Conservation (phyloP, 352 stramenopile species). For the Pythium rishiriense region DNA sequence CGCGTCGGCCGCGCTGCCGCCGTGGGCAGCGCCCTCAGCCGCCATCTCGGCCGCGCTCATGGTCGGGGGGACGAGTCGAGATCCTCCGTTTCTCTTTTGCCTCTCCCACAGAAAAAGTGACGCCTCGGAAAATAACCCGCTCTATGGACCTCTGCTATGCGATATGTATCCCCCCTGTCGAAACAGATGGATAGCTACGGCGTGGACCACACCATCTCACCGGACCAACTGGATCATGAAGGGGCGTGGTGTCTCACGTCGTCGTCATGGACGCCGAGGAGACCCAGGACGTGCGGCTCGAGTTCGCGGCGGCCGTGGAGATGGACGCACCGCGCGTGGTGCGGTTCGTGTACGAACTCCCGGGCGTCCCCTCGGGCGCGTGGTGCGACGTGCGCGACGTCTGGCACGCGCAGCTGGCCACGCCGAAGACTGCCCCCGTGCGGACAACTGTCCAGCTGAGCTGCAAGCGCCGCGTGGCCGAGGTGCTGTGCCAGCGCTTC, state of each 20-base stretch:
- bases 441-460: conserved; percentile 34
- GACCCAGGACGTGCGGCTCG: conserved; percentile 45
- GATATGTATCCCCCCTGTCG: conserved; percentile 3
- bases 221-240: too few species aligned
- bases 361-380: conserved; percentile 40
- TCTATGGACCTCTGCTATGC: conserved; percentile 17
- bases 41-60: conserved; percentile 29
- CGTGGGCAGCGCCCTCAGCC: conserved; percentile 21
- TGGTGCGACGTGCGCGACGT: conserved; percentile 53
- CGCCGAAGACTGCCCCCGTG: not conserved
- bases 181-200: not conserved
- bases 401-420: conserved; percentile 4
- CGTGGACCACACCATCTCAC: conserved; percentile 7
- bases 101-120: not conserved
- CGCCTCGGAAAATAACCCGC: conserved; percentile 29
- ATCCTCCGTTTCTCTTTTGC: conserved; percentile 23
- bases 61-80: not conserved
- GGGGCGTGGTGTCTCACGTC: too few species aligned
- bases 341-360: conserved; percentile 51
- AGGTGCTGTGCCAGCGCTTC: conserved; percentile 68
- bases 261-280: not conserved
- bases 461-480: conserved; percentile 48
- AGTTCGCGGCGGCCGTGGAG: conserved; percentile 40
- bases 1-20: conserved; percentile 8
- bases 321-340: conserved; percentile 38